Base-by-base conservation (phyloP, 768 basidiomycete species). In the Tricholomella constricta region DNA sequence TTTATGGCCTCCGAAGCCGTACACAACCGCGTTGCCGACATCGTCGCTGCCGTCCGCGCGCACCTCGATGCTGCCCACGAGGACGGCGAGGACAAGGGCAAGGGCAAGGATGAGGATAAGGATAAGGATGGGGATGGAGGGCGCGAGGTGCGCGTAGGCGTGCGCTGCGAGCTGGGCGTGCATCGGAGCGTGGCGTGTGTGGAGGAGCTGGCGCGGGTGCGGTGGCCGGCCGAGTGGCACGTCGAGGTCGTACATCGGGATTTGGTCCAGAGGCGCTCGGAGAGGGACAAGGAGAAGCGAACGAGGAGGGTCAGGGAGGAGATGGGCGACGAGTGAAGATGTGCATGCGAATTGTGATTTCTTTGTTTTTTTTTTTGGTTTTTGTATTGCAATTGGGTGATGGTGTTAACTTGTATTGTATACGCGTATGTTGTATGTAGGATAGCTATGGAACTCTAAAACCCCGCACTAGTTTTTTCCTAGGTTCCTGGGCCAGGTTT, bases 111-210 rank as follows among this genome's bases (percentile, higher is more conserved):
- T 9, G 36, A 2, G 7, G 42, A 31, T 7, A 5, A 44, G 40
- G 41, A 36, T 9, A 19, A 23, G 4, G 48, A 41, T 17, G 54
- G 44, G n/a, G 19, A 27, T 14, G 3, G 45, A 19, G 22, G 40
- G 8, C 0, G 27, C 8, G 11, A n/a, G n/a, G n/a, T n/a, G n/a
- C n/a, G n/a, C n/a, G 54, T 55, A 0, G 54, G 54, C 27, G 22
- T 55, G 6, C 48, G 47, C 36, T 57, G 56, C 23, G 51, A 57
- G 20, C 29, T 57, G 23, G 56, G 56, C 19, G 19, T 45, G 15
- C 51, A 57, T 26, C 35, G 56, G 14, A 48, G 46, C 20, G 56
- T 57, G 6, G 56, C 56, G 17, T 57, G 56, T 22, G 56, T 52
- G 14, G 56, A 57, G 35, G 56, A 53, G 48, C 43, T 57, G 31